Percentiles rank a stretch among this genome's conserved stretches.
phyloP scores from a whole-genome alignment of 2,329 filamentous ascomycete species.

The Bimuria novae-zelandiae region DNA sequence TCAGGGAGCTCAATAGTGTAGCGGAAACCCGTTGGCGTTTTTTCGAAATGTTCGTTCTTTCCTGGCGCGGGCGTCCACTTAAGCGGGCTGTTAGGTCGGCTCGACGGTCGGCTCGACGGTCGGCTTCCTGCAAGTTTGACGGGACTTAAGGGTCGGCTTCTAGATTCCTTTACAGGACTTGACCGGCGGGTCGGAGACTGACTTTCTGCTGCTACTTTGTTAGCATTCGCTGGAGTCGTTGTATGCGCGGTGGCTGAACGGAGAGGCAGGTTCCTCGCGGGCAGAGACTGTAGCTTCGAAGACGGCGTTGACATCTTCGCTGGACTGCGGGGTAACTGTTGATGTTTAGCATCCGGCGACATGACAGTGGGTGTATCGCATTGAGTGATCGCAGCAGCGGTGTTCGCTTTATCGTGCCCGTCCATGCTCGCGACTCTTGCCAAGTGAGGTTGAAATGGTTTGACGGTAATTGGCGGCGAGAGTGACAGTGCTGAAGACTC shows the following conservation, averaged over 20 bases:
- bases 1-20: conserved; percentile 5
- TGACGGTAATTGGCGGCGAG: neutral
- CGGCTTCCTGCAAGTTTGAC: neutral
- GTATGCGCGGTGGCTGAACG: neutral
- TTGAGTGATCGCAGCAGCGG: neutral
- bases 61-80: conserved; percentile 3
- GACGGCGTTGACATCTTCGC: neutral
- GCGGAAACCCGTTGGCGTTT: neutral
- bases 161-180: neutral
- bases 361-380: neutral
- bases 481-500: neutral
- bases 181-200: neutral
- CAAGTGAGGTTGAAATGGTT: neutral
- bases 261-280: neutral
- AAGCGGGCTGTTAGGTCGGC: neutral
- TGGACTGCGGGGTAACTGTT: neutral
- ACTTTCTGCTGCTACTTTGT: neutral
- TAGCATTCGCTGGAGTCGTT: neutral
- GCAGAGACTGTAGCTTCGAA: neutral
- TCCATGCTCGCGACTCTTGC: neutral
- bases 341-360: neutral
- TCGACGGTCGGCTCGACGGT: neutral
- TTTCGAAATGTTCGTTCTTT: conserved; percentile 6
- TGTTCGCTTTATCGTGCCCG: neutral
- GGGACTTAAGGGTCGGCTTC: neutral